Base-by-base conservation (phyloP, 768 basidiomycete genomes). In the Leucocoprinus leucothites region DNA sequence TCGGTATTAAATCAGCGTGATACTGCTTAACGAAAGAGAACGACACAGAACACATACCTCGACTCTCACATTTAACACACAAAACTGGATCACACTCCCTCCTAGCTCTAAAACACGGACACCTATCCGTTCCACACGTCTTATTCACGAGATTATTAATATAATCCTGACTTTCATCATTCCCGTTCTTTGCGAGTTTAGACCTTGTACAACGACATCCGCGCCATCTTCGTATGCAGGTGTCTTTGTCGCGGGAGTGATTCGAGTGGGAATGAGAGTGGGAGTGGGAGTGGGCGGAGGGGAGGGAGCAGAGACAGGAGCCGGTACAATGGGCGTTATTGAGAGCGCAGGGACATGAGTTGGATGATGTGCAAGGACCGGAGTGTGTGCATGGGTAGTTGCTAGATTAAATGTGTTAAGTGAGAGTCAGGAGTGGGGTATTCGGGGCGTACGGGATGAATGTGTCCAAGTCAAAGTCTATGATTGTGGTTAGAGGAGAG, bases 11-110 rank as follows among this genome's bases (percentile, higher is more conserved):
- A 34, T 11, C 9, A 7, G 22, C 16, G 9, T 22, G 2, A 45
- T 22, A n/a, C 9, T 4, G 7, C 11, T 38, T 8, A n/a, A 22
- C n/a, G 4, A 2, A 22, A 43, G 26, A 22, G 16, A 2, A 21
- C 0, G 28, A 36, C 11, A 41, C 19, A 3, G 34, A 25, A 25
- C 14, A 34, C 28, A 2, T 34, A 46, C 43, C 43, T 26, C 34
- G 40, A 31, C 78, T 73, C 64, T 75, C 66, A 58, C 81, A 83
- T 1, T 44, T 60, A 0, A 58, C 28, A 61, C 84, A 85, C 3
- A 78, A 51, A 9, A 80, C 80, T 16, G 82, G 82, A 56, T 79
- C 72, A 57, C 84, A 85, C 62, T 85, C 82, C 46, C 78, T 69
- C 0, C 24, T 40, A 0, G 61, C 22, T 5, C 35, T 48, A 1